Evolutionary conservation across 2,329 filamentous ascomycete species (phyloP).

Genomic region (Hypomyces perniciosus): DNA sequence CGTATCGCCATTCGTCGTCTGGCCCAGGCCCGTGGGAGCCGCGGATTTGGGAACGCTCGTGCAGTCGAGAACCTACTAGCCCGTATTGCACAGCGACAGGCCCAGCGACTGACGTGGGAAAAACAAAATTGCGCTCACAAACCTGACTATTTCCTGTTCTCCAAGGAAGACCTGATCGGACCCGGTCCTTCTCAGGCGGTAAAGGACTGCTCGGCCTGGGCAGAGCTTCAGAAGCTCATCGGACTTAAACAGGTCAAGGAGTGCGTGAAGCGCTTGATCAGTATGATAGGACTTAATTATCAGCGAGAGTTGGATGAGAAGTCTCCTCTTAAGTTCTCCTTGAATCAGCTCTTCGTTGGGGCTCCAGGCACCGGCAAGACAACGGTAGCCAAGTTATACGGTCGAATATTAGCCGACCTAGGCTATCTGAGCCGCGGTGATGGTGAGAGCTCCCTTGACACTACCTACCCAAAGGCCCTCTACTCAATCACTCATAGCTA

Average conservation of each 20-base stretch:
- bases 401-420: slow-evolving; percentile 68
- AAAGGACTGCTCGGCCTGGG: background rate
- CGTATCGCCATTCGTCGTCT: slow-evolving; percentile 57
- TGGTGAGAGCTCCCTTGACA: slow-evolving; percentile 27
- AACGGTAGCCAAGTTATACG: slow-evolving; percentile 63
- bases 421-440: slow-evolving; percentile 60
- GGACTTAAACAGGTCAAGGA: slow-evolving; percentile 2
- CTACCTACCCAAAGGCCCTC: slow-evolving; percentile 12
- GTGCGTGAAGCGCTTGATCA: background rate
- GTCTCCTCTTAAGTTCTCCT: slow-evolving; percentile 42
- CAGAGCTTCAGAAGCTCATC: background rate
- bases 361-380: slow-evolving; percentile 67
- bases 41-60: slow-evolving; percentile 67
- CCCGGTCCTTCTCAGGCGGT: background rate
- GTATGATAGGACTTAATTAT: background rate
- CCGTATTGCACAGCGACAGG: slow-evolving; percentile 51
- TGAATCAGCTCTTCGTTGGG: slow-evolving; percentile 64
- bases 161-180: slow-evolving; percentile 1
- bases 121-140: slow-evolving; percentile 32
- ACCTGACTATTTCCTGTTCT: background rate
- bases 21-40: slow-evolving; percentile 51
- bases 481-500: background rate
- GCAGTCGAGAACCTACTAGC: slow-evolving; percentile 55
- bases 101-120: slow-evolving; percentile 42
- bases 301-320: background rate